phyloP scores from a whole-genome alignment of 106 monocot species.

The Acanthochlamys bracteata region DNA sequence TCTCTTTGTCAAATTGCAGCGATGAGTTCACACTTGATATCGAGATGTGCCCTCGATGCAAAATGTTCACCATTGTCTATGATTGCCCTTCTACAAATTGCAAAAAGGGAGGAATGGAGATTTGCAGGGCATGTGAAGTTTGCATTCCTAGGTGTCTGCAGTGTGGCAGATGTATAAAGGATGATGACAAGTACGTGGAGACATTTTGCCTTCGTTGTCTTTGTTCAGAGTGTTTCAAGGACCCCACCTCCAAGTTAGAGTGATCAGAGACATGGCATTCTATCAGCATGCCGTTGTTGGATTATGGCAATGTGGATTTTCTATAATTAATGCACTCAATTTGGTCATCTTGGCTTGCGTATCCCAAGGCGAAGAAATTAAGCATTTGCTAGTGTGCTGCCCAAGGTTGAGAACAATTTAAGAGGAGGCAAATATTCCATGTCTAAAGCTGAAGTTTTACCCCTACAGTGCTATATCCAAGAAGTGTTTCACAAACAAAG shows the following conservation, averaged over 20 bases:
- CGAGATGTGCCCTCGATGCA: slow-evolving; percentile 45
- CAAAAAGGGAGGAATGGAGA: not conserved
- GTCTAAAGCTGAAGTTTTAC: too few species aligned
- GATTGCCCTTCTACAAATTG: slow-evolving; percentile 49
- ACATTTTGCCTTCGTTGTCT: slow-evolving; percentile 40
- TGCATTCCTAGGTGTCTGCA: slow-evolving; percentile 47
- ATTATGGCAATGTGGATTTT: too few species aligned
- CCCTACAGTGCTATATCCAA: too few species aligned
- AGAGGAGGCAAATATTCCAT: too few species aligned
- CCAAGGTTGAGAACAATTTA: too few species aligned
- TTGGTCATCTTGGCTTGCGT: too few species aligned
- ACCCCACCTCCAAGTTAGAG: not conserved
- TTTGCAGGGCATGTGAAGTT: slow-evolving; percentile 39
- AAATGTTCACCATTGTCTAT: slow-evolving; percentile 37
- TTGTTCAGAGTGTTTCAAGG: slow-evolving; percentile 29
- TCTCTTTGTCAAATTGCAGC: slow-evolving; percentile 13
- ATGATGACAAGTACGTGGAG: slow-evolving; percentile 35
- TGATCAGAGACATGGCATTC: not conserved
- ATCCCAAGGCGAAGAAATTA: too few species aligned
- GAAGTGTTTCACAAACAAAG: too few species aligned
- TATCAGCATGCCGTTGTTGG: not conserved
- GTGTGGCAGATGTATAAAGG: slow-evolving; percentile 54
- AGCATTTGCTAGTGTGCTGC: too few species aligned
- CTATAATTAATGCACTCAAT: too few species aligned
- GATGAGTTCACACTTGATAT: slow-evolving; percentile 42